Conservation (phyloP, 805 yeast species). For the Cephaloascus fragrans region DNA sequence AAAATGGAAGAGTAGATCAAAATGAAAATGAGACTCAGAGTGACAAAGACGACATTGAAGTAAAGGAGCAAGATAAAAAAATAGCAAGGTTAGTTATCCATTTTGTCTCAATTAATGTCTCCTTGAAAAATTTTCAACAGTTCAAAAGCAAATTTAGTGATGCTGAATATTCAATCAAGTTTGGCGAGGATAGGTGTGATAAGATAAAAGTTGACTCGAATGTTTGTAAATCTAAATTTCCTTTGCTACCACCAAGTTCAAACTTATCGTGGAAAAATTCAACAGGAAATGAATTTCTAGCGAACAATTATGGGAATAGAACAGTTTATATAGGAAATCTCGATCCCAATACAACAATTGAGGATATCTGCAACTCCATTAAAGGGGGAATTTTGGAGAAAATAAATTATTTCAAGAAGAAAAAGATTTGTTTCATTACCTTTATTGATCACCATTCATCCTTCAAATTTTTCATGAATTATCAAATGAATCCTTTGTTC, state of each 20-base stretch:
- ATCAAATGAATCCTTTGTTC: conserved; percentile 46
- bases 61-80: too few species aligned
- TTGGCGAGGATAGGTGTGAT: conserved; percentile 29
- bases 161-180: conserved; percentile 8
- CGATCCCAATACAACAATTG: conserved; percentile 53
- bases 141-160: too few species aligned
- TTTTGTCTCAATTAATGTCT: background rate
- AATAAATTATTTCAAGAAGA: conserved; percentile 40
- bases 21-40: background rate
- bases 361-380: conserved; percentile 67
- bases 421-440: conserved; percentile 57
- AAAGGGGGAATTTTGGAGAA: conserved; percentile 69
- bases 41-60: too few species aligned
- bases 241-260: background rate
- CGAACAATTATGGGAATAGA: conserved; percentile 37
- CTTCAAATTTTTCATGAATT: conserved; percentile 52
- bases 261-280: background rate
- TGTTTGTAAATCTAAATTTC: too few species aligned
- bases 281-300: background rate
- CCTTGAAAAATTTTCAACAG: background rate
- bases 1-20: too few species aligned
- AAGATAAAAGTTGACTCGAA: conserved; percentile 3
- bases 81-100: too few species aligned
- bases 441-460: conserved; percentile 60
- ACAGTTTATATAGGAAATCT: conserved; percentile 63